phyloP scores from a whole-genome alignment of 2,329 filamentous ascomycete species.

The Myriosclerotinia duriaeana region DNA sequence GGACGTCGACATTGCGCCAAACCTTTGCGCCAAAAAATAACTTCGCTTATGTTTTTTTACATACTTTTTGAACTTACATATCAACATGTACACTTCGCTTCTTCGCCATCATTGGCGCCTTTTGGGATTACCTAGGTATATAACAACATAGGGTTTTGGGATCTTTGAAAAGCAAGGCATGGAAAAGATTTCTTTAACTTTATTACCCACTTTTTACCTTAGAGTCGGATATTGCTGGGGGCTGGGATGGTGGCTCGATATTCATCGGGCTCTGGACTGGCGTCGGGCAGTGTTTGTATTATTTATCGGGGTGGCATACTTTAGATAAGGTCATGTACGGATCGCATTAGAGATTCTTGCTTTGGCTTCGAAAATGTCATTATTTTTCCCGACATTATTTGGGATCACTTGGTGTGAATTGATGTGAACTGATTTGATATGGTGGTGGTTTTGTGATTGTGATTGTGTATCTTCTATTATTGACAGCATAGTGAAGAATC shows the following conservation, averaged over 20 bases:
- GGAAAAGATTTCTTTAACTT: background rate
- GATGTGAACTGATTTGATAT: background rate
- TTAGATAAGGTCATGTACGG: background rate
- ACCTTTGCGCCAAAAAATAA: slow-evolving; percentile 1
- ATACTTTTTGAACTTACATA: background rate
- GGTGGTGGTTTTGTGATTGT: no score
- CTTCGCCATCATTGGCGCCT: background rate
- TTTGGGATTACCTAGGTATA: background rate
- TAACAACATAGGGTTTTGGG: background rate
- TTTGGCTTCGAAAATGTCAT: background rate
- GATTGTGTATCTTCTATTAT: no score
- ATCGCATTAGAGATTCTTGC: background rate
- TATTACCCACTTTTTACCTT: background rate
- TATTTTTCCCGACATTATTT: background rate
- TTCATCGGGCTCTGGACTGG: background rate
- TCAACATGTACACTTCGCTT: background rate
- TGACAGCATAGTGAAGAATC: no score
- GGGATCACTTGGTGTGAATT: background rate
- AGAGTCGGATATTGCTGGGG: background rate
- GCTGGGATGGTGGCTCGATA: background rate
- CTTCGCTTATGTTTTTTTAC: background rate
- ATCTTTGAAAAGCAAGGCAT: background rate
- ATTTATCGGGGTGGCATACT: background rate
- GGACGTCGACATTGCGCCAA: slow-evolving; percentile 2
- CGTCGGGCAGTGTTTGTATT: background rate